Percentiles rank a stretch among this genome's conserved stretches.
Conservation (phyloP, 352 stramenopile species). For the Thalassiosira sp. region DNA sequence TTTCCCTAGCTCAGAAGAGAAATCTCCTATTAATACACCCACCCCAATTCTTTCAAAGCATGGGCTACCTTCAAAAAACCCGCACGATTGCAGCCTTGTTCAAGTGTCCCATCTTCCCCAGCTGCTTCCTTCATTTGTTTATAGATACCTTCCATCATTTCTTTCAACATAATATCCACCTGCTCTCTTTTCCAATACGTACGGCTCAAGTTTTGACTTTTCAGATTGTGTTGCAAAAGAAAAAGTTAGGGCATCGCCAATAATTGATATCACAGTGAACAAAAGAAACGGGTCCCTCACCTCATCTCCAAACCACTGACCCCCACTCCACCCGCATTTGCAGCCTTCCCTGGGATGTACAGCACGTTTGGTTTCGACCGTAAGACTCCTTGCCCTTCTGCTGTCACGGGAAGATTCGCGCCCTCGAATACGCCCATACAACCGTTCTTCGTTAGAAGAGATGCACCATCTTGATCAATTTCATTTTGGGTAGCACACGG, state of each 20-base stretch:
- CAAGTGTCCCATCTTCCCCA: constrained; percentile 42
- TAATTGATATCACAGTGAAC: no score
- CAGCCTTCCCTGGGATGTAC: constrained; percentile 81
- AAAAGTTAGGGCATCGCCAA: no score
- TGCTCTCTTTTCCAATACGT: constrained; percentile 74
- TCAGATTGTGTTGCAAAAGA: no score
- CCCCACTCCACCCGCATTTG: constrained; percentile 76
- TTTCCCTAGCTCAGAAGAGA: no score
- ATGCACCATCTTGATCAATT: constrained; percentile 82
- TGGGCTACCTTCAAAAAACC: constrained; percentile 76
- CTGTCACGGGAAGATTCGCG: constrained; percentile 75
- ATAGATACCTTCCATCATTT: constrained; percentile 83
- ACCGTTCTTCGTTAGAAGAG: constrained; percentile 68
- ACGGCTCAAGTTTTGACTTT: constrained; percentile 74
- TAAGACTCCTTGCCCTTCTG: constrained; percentile 66
- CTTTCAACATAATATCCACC: constrained; percentile 77
- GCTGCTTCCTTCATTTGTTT: constrained; percentile 59
- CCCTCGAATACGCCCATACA: constrained; percentile 73
- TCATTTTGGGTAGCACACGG: constrained; percentile 95
- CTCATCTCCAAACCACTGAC: constrained; percentile 82
- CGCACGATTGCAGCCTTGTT: constrained; percentile 58
- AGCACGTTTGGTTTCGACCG: constrained; percentile 43
- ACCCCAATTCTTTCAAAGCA: constrained; percentile 72
- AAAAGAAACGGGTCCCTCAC: no score
- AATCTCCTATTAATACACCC: constrained; percentile 72